Percentiles rank a stretch among this genome's conserved stretches.
These are phyloP conservation scores for Lentinula raphanica DNA, from an alignment of 768 basidiomycete species.

Conservation along the genomic window DNA sequence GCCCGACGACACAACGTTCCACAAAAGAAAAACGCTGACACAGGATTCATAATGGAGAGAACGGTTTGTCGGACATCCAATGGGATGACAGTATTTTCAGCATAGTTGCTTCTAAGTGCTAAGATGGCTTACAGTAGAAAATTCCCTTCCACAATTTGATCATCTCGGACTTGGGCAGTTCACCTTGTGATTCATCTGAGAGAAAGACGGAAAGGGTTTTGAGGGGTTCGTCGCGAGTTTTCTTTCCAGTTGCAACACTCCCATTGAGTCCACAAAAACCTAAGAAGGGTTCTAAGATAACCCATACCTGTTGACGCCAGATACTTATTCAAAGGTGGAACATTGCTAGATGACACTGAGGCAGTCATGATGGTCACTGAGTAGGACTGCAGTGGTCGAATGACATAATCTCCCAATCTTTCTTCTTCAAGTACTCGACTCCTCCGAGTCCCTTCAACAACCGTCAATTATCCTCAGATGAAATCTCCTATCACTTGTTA, in stretches of 20 bases:
- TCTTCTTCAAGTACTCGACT: no score
- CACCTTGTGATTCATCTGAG: conserved; percentile 57
- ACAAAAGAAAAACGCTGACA: no score
- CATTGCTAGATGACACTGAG: conserved; percentile 20
- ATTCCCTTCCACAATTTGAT: conserved; percentile 95
- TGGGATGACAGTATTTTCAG: conserved; percentile 25
- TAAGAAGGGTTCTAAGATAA: conserved; percentile 16
- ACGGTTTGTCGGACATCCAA: conserved; percentile 99
- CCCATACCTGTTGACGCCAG: conserved; percentile 83
- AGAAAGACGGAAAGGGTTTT: conserved; percentile 75
- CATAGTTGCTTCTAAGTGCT: not conserved
- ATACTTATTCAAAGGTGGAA: conserved; percentile 80
- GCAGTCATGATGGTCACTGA: conserved; percentile 27
- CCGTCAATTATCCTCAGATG: no score
- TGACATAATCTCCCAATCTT: not conserved
- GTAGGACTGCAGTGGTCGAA: not conserved
- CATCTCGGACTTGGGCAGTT: conserved; percentile 71
- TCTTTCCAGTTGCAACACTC: conserved; percentile 62
- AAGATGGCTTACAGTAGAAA: conserved; percentile 73
- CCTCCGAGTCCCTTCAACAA: no score
- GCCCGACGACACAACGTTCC: conserved; percentile 93
- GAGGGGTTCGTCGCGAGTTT: conserved; percentile 86
- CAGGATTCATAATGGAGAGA: no score
- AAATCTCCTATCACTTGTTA: conserved; percentile 92
- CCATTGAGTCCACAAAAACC: conserved; percentile 2